phyloP scores from a whole-genome alignment of 2,329 filamentous ascomycete species.

The Trichoderma polysporum region DNA sequence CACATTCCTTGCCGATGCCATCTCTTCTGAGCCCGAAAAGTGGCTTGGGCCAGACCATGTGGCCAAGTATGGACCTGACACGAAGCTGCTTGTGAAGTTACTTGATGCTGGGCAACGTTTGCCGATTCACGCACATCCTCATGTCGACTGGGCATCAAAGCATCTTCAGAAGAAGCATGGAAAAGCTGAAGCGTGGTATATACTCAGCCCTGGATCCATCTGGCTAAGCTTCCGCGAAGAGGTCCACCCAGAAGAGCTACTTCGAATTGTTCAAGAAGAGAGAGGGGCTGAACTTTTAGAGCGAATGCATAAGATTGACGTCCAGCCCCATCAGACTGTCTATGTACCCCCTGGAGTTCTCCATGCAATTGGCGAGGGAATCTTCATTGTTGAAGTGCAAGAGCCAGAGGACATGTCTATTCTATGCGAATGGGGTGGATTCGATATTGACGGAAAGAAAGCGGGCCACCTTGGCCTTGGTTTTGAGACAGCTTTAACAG shows the following conservation, averaged over 20 bases:
- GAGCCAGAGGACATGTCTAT: constrained; percentile 26
- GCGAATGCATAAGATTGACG: constrained; percentile 23
- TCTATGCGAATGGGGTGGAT: constrained; percentile 24
- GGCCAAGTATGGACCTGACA: constrained; percentile 23
- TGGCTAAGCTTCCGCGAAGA: constrained; percentile 23
- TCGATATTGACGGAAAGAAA: constrained; percentile 22
- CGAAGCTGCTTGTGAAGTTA: constrained; percentile 27
- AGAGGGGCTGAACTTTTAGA: constrained; percentile 20
- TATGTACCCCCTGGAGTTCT: constrained; percentile 26
- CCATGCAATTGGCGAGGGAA: constrained; percentile 27
- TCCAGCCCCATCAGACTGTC: constrained; percentile 25
- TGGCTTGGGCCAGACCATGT: constrained; percentile 26
- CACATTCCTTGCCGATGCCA: constrained; percentile 22
- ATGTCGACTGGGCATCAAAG: constrained; percentile 24
- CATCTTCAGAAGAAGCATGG: constrained; percentile 24
- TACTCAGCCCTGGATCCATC: constrained; percentile 24
- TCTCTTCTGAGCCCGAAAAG: constrained; percentile 20
- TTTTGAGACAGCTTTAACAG: constrained; percentile 24
- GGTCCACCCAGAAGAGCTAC: constrained; percentile 17
- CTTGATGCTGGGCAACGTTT: constrained; percentile 27
- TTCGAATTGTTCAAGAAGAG: constrained; percentile 19
- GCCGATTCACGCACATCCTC: constrained; percentile 27
- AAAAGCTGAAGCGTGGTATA: constrained; percentile 28
- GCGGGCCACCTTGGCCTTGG: constrained; percentile 25
- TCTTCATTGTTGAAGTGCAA: constrained; percentile 25